phyloP scores from a whole-genome alignment of 2,329 filamentous ascomycete species.

The Nemania sp. region DNA sequence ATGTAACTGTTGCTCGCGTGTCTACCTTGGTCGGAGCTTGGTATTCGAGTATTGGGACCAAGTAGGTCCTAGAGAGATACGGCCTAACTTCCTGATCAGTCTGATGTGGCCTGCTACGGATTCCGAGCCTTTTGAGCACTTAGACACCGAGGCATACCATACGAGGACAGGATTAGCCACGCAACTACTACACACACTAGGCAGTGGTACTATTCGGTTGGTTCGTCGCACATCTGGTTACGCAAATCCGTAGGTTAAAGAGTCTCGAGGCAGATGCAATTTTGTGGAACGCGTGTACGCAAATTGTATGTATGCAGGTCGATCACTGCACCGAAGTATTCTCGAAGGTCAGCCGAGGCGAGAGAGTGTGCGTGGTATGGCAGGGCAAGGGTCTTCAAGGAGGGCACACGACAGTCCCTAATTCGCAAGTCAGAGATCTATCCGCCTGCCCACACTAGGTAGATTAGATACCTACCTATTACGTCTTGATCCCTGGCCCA shows the following conservation, averaged over 20 bases:
- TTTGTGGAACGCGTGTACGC: not conserved
- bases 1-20: conserved; percentile 2
- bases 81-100: not conserved
- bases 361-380: not conserved
- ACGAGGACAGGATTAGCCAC: too few species aligned
- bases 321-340: conserved; percentile 1
- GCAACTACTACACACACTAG: too few species aligned
- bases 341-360: not conserved
- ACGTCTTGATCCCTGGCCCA: too few species aligned
- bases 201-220: too few species aligned
- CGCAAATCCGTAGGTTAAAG: too few species aligned
- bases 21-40: too few species aligned
- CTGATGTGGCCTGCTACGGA: not conserved
- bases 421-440: not conserved
- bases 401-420: too few species aligned
- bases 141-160: not conserved
- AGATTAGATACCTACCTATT: too few species aligned
- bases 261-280: too few species aligned
- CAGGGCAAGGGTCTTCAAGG: not conserved
- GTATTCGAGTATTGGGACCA: too few species aligned
- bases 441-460: not conserved
- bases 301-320: not conserved
- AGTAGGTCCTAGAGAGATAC: not conserved
- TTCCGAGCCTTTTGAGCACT: not conserved
- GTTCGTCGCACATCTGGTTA: too few species aligned